Evolutionary conservation across 2,329 filamentous ascomycete species (phyloP).

Genomic region (Leptosphaerulina australis): DNA sequence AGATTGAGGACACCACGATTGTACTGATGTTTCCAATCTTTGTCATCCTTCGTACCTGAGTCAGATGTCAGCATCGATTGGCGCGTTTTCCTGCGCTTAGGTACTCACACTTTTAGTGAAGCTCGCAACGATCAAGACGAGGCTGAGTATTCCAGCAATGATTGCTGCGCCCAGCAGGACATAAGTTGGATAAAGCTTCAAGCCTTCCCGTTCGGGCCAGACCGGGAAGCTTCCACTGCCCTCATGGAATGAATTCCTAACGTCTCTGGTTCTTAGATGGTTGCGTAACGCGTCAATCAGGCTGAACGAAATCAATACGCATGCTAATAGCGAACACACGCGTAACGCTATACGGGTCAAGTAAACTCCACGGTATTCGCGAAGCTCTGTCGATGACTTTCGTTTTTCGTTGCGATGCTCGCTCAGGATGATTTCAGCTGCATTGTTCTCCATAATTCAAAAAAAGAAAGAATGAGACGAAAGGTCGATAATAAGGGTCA

Average conservation of each 20-base stretch:
- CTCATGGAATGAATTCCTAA: conserved; percentile 20
- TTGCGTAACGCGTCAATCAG: conserved; percentile 17
- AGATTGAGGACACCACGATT: conserved; percentile 20
- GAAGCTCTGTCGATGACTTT: conserved; percentile 13
- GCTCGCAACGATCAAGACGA: conserved; percentile 24
- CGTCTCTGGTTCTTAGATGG: conserved; percentile 19
- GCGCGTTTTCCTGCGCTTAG: neutral
- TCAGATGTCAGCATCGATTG: neutral
- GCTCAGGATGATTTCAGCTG: conserved; percentile 14
- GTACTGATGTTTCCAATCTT: conserved; percentile 28
- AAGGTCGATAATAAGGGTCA: too few relatives aligned
- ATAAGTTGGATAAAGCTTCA: conserved; percentile 26
- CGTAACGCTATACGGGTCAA: conserved; percentile 23
- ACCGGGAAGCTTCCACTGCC: conserved; percentile 27
- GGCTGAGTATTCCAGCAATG: conserved; percentile 19
- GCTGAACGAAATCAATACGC: conserved; percentile 17
- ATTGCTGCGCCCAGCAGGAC: conserved; percentile 20
- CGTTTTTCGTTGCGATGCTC: conserved; percentile 16
- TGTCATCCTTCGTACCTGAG: conserved; percentile 28
- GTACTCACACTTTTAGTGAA: conserved; percentile 23
- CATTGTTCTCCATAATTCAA: conserved; percentile 19
- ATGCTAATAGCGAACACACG: conserved; percentile 17
- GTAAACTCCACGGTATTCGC: conserved; percentile 20
- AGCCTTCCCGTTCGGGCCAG: conserved; percentile 20
- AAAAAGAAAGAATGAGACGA: too few relatives aligned